Evolutionary conservation across 345 rosid species (phyloP), one percentile per base, ranked within the genome.

Genomic region (Bretschneidera sinensis): DNA sequence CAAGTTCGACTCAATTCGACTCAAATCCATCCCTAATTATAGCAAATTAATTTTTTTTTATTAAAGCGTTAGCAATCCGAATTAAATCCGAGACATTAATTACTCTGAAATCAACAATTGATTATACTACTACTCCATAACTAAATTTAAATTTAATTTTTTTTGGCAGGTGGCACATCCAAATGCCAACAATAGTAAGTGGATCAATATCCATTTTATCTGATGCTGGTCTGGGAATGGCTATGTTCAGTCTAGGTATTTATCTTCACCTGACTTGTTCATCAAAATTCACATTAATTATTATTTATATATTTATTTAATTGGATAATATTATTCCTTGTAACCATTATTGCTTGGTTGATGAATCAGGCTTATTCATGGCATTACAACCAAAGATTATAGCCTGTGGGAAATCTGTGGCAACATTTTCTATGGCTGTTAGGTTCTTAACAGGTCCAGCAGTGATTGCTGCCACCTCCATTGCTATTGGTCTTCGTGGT

Each of bases 141-240:
- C 33, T 39, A 4, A 4, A 11, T 1, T 5, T 5, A 39, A 39
- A 39, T 11, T 4, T 39, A 39, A 39, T 11, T 39, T 39, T 55
- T 19, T 25, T 43, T 21, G 34, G 24, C 70, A 83, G 91, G 78
- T 88, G 87, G 87, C 66, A 81, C 75, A 81, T 88, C 55, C 71
- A 81, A 67, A 85, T 88, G 92, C 96, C 96, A 21, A 63, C 81
- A 11, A 81, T 88, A 20, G 73, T 85, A 47, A 67, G 74, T 17
- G 96, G 92, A 35, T 88, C 96, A 21, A 83, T 88, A 51, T 69
- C 89, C 8, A 81, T 88, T 68, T 63, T 88, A 50, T 88, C 96
- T 11, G 86, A 83, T 61, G 86, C 96, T 0, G 96, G 96, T 59
- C 80, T 88, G 9, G 96, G 96, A 56, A 88, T 88, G 96, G 96